Percentiles rank a stretch among this genome's conserved stretches.
phyloP scores from a whole-genome alignment of 352 stramenopile genomes.

The Phytophthora cactorum region DNA sequence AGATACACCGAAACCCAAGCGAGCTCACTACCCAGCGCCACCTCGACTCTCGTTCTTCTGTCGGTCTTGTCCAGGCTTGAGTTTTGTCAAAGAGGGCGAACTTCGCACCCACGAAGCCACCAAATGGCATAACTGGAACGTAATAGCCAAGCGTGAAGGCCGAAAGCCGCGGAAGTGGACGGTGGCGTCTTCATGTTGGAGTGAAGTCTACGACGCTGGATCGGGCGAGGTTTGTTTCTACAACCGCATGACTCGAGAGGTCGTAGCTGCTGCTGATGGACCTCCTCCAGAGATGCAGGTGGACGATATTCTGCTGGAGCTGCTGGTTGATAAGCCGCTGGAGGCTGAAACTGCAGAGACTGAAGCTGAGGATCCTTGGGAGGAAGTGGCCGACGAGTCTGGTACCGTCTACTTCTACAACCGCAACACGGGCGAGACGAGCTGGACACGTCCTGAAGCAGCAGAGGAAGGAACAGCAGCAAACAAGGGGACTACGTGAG shows the following conservation, averaged over 20 bases:
- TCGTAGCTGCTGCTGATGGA: conserved; percentile 53
- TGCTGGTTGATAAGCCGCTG: conserved; percentile 44
- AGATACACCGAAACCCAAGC: conserved; percentile 20
- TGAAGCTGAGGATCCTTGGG: conserved; percentile 50
- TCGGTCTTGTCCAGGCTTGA: conserved; percentile 68
- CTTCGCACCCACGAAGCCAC: conserved; percentile 68
- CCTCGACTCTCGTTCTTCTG: conserved; percentile 65
- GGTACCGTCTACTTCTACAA: conserved; percentile 86
- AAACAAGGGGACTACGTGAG: conserved; percentile 3
- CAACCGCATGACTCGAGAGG: conserved; percentile 73
- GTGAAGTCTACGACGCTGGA: conserved; percentile 69
- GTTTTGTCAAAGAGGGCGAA: conserved; percentile 64
- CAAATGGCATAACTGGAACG: conserved; percentile 87
- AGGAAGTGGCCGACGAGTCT: conserved; percentile 72
- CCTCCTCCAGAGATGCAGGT: conserved; percentile 72
- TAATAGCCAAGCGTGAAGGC: conserved; percentile 44
- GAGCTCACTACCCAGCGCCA: conserved; percentile 37
- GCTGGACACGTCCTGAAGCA: conserved; percentile 52
- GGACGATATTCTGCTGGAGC: conserved; percentile 71
- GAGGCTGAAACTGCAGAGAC: neutral
- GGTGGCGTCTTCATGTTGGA: conserved; percentile 72
- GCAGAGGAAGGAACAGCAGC: neutral
- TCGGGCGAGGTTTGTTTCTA: conserved; percentile 72
- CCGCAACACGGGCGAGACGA: conserved; percentile 55
- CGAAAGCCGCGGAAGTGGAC: conserved; percentile 56